Evolutionary conservation across 2,329 filamentous ascomycete genomes (phyloP), one percentile per base, ranked within the genome.

Genomic region (Fusarium bactridioides): DNA sequence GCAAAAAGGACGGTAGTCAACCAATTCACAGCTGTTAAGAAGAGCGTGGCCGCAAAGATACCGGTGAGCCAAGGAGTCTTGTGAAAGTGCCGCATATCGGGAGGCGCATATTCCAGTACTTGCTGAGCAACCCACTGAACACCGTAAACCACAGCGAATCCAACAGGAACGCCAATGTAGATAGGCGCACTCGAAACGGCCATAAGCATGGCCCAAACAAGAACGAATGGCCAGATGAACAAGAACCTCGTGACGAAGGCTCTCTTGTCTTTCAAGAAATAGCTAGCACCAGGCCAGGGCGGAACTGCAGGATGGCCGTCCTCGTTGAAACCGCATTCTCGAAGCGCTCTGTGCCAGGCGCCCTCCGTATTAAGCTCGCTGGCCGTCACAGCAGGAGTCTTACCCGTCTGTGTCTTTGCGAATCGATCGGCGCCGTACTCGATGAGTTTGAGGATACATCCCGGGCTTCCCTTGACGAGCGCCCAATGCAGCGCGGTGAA

Each of bases 401-500:
- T 98, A 70, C 95, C 95, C 51, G 94, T 93, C 60, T 90, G 88
- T 33, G 95, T 98, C 83, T 94, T 92, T 41, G 93, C 94, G 79
- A 97, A 98, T 50, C 96, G 90, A 82, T 99, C 96, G 31, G 95
- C 91, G 51, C 96, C 97, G 80, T 98, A 98, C 84, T 99, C 96
- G 75, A 99, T 89, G 48, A 99, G 86, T 83, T 98, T 98, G 79
- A 97, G 91, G 71, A 99, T 93, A 80, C 95, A 98, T 16, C 91
- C 91, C 68, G 93, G 89, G 54, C 92, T 96, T 18, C 97, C 96
- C 83, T 97, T 97, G 40, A 99, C 96, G 51, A 99, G 85, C 2
- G 94, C 95, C 96, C 96, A 99, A 80, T 99, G 96, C 74, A 99
- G 84, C 8, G 96, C 94, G 0, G 95, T 97, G 80, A 98, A 96